These are phyloP conservation scores for Aphanoascus verrucosus DNA, from an alignment of 2,329 filamentous ascomycete genomes.

Conservation along the genomic window DNA sequence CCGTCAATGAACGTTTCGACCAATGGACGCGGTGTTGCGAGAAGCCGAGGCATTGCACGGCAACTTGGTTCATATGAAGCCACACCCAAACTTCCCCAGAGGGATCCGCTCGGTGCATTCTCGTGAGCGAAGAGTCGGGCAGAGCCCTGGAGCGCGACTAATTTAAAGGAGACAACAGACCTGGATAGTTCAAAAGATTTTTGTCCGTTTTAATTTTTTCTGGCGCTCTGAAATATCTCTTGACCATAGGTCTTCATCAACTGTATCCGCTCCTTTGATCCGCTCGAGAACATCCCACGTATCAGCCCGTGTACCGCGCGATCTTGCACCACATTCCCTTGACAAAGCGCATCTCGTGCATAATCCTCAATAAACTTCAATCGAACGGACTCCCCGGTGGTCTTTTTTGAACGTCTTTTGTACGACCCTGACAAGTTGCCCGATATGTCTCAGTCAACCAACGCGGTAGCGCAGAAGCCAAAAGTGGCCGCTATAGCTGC, in stretches of 20 bases:
- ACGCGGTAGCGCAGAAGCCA: slow-evolving; percentile 27
- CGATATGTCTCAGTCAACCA: slow-evolving; percentile 32
- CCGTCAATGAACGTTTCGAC: neutral
- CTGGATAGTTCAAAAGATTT: neutral
- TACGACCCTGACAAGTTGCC: neutral
- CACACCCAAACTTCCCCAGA: neutral
- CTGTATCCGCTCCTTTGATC: slow-evolving; percentile 3
- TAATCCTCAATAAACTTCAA: neutral
- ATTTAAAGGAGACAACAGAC: neutral
- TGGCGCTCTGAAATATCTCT: neutral
- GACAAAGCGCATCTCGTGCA: neutral
- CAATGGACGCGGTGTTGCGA: neutral
- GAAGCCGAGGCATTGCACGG: slow-evolving; percentile 12
- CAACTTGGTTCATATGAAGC: slow-evolving; percentile 11
- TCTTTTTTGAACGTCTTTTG: neutral
- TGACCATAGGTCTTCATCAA: neutral
- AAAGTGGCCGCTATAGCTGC: slow-evolving; percentile 49
- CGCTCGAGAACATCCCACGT: neutral
- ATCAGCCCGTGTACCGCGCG: neutral
- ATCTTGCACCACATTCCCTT: neutral
- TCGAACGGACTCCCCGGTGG: neutral
- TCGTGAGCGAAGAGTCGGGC: slow-evolving; percentile 7
- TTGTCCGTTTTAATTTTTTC: neutral
- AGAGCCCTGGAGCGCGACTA: neutral
- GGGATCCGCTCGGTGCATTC: slow-evolving; percentile 11